Evolutionary conservation across 208 protist species (phyloP).

Genomic region (Crithidia fasciculata): DNA sequence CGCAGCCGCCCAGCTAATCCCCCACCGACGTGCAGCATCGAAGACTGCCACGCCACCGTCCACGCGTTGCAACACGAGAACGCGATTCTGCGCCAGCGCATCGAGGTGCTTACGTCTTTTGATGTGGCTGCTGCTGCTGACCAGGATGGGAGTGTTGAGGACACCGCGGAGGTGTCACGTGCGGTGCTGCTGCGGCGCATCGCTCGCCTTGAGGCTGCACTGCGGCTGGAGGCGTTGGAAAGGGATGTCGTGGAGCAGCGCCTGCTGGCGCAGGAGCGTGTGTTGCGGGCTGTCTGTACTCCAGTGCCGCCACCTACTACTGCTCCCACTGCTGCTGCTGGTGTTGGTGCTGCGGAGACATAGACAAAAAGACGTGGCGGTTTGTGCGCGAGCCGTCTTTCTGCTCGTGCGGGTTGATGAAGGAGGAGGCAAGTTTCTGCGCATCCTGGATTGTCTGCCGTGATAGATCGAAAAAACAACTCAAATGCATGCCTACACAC

Average conservation of each 20-base stretch:
- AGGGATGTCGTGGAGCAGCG: slow-evolving; percentile 45
- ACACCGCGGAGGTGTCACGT: slow-evolving; percentile 11
- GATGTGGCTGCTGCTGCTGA: neutral
- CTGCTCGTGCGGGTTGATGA: no score
- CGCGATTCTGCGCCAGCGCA: slow-evolving; percentile 44
- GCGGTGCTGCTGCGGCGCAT: slow-evolving; percentile 38
- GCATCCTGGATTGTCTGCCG: no score
- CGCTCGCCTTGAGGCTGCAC: slow-evolving; percentile 50
- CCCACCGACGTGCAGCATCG: neutral
- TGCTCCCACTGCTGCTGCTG: neutral
- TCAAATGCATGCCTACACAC: no score
- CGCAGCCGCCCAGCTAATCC: neutral
- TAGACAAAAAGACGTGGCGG: no score
- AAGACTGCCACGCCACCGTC: slow-evolving; percentile 28
- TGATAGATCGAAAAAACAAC: no score
- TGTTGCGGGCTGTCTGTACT: slow-evolving; percentile 28
- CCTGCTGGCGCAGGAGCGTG: slow-evolving; percentile 45
- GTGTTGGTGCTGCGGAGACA: no score
- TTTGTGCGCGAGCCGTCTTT: no score
- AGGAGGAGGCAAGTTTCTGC: no score
- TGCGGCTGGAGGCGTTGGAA: slow-evolving; percentile 53
- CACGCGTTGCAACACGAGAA: slow-evolving; percentile 54
- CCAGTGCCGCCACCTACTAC: neutral
- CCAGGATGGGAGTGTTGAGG: slow-evolving; percentile 1
- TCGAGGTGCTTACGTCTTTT: slow-evolving; percentile 36